These are phyloP conservation scores for Coemansia aciculifera DNA, from an alignment of 192 early-diverging fungal genomes.

Conservation along the genomic window DNA sequence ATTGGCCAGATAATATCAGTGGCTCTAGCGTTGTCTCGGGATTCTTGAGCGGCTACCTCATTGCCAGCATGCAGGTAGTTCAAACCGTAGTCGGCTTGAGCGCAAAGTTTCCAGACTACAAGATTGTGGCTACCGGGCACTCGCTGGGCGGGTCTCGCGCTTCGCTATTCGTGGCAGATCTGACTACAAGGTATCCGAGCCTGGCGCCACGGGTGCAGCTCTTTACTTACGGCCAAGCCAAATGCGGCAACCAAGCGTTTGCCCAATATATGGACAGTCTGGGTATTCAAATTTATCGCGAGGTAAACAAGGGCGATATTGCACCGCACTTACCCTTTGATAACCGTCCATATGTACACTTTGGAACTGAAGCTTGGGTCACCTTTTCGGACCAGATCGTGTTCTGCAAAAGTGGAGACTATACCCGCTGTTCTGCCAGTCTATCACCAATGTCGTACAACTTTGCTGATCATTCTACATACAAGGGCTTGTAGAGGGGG, in stretches of 20 bases:
- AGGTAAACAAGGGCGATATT: conserved; percentile 42
- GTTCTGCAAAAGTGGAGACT: conserved; percentile 23
- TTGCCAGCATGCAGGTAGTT: conserved; percentile 11
- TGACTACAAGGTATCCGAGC: conserved; percentile 14
- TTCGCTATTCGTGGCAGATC: conserved; percentile 36
- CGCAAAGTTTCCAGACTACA: conserved; percentile 27
- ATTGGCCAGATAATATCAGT: conserved; percentile 14
- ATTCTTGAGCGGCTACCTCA: conserved; percentile 31
- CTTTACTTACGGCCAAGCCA: conserved; percentile 44
- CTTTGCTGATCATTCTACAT: conserved; percentile 21
- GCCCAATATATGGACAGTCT: conserved; percentile 30
- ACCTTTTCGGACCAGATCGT: conserved; percentile 4
- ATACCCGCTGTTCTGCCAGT: conserved; percentile 26
- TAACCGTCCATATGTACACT: conserved; percentile 17
- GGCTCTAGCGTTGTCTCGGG: conserved; percentile 31
- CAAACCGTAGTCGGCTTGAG: conserved; percentile 10
- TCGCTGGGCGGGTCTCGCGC: conserved; percentile 47
- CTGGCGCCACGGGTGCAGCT: conserved; percentile 13
- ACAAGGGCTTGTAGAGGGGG: conserved; percentile 19
- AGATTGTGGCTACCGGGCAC: conserved; percentile 35
- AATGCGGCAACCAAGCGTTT: conserved; percentile 38
- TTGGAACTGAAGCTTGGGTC: conserved; percentile 43
- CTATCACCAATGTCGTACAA: conserved; percentile 15
- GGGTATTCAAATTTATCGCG: conserved; percentile 17
- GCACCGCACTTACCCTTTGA: conserved; percentile 31